Conservation (phyloP, 306 rosid genomes). For the Parietaria judaica region DNA sequence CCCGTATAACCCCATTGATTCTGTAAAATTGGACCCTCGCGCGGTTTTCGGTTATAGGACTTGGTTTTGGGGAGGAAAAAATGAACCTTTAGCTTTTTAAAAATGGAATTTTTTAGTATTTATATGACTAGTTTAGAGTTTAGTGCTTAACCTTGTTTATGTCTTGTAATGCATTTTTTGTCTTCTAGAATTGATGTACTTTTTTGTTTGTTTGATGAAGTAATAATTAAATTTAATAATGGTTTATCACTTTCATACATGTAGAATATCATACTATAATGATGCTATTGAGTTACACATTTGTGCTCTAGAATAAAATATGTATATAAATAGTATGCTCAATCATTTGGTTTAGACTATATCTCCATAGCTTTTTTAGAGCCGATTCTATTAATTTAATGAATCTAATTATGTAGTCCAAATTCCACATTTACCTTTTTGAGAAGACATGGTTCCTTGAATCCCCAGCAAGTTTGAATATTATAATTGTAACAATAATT, state of each 20-base stretch:
- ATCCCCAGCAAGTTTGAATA: not conserved
- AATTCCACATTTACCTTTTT: not conserved
- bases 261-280: too few relatives aligned
- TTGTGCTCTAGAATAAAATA: not conserved
- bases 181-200: too few relatives aligned
- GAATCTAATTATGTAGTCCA: not conserved
- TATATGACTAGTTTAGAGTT: too few relatives aligned
- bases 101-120: not conserved
- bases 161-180: too few relatives aligned
- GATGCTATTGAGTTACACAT: not conserved
- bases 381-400: not conserved
- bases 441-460: constrained; percentile 11
- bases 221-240: not conserved
- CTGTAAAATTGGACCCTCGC: too few relatives aligned
- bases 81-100: not conserved
- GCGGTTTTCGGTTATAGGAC: not conserved
- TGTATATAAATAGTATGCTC: too few relatives aligned
- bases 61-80: not conserved
- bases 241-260: too few relatives aligned
- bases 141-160: too few relatives aligned
- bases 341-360: too few relatives aligned
- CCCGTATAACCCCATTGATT: too few relatives aligned
- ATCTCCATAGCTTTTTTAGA: not conserved
- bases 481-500: constrained; percentile 6
- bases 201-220: too few relatives aligned